Evolutionary conservation across 108 stramenopile genomes (phyloP), one percentile per base, ranked within the genome.

Genomic region (Fragilaria radians): DNA sequence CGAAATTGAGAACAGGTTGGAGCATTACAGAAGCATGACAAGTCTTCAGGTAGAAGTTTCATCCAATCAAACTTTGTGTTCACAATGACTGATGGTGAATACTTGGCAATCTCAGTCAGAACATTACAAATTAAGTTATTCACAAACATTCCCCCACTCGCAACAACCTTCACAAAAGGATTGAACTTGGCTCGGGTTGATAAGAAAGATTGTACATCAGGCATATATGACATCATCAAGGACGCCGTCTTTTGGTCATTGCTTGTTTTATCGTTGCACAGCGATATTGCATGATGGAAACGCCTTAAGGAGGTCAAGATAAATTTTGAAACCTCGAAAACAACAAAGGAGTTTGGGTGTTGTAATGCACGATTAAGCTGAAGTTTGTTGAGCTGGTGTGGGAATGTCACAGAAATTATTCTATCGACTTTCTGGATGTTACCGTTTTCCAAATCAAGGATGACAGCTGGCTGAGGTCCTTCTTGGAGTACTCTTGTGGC

Each of bases 51-150:
- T 7, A 86, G 52, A 19, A 89, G 59, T 58, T 82, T 86, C 45
- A 78, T 66, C 88, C 82, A 89, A 59, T 89, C 88, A 57, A 77
- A 89, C 29, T 74, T 66, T 7, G 70, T 52, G 32, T 26, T 57
- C 1, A 25, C 33, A n/a, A 83, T 28, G 22, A 64, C 1, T 29
- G 62, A 28, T 36, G 81, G 79, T 52, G 70, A 56, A 5, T 69
- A 48, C 21, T 52, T 55, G 25, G 61, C 70, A 47, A 78, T 80
- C 25, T 52, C 50, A 26, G 71, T 46, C 18, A 88, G 46, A 14
- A 76, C 62, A n/a, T 50, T 53, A 34, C 52, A 48, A 0, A 77
- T 48, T 18, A 52, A 28, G 9, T 62, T 48, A 28, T 25, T 50
- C 11, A 67, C 31, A 24, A 73, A 45, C 18, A 11, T 46, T 3